phyloP scores from a whole-genome alignment of 768 basidiomycete species.

The Boletellus ananas region DNA sequence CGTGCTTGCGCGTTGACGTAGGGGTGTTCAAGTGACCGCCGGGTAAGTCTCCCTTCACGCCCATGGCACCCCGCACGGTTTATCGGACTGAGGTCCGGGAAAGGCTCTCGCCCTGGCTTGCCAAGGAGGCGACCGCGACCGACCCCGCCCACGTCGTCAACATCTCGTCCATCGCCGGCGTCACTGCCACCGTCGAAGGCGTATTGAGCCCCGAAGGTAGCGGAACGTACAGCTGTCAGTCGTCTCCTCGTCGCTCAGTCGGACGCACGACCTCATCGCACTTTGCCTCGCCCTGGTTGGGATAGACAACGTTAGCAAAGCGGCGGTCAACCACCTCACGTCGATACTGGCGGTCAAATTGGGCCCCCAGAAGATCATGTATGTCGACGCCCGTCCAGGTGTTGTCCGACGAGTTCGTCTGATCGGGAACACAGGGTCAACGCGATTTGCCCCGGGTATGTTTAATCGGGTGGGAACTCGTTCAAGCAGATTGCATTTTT shows the following conservation, averaged over 20 bases:
- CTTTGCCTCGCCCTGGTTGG: background rate
- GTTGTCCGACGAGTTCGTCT: too few species aligned
- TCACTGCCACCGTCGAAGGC: conserved; percentile 48
- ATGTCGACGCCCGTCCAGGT: conserved; percentile 24
- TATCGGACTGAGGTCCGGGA: too few species aligned
- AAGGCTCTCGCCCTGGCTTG: conserved; percentile 46
- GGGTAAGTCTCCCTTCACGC: conserved; percentile 28
- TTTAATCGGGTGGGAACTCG: background rate
- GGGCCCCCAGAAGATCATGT: conserved; percentile 60
- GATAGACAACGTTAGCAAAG: conserved; percentile 77
- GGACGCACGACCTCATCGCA: background rate
- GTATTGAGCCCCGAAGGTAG: conserved; percentile 49
- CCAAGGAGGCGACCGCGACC: conserved; percentile 55
- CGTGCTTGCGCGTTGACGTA: background rate
- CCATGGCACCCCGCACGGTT: background rate
- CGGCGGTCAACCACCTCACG: conserved; percentile 84
- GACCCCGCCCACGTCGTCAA: conserved; percentile 81
- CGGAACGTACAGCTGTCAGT: conserved; percentile 80
- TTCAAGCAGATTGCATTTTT: too few species aligned
- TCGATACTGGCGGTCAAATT: conserved; percentile 67
- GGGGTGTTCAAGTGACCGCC: conserved; percentile 38
- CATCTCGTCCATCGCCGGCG: conserved; percentile 67
- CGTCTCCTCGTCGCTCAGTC: background rate
- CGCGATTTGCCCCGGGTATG: conserved; percentile 77
- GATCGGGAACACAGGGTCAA: conserved; percentile 53